Base-by-base conservation (phyloP, 2,329 filamentous ascomycete genomes). In the Fusarium sp. region DNA sequence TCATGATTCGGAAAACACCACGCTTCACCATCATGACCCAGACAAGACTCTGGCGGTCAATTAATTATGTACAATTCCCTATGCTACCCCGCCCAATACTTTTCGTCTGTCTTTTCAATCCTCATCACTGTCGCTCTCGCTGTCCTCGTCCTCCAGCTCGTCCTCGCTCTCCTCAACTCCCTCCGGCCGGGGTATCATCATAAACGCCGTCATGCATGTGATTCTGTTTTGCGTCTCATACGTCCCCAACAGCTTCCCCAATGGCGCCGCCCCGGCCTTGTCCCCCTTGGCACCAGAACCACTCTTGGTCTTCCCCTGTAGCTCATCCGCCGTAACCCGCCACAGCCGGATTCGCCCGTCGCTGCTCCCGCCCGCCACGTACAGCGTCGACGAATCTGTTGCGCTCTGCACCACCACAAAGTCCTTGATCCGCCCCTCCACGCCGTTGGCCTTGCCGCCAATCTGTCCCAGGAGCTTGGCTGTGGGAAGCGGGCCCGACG, bases 201-300 rank as follows among this genome's bases (percentile, higher is more conserved):
- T 84, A 82, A 97, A 98, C 23, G 92, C 92, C 73, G 90, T 90
- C 75, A 98, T 78, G 78, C 96, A 98, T 39, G 95, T 98, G 72
- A 98, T 94, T 60, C 96, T 87, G 78, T 95, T 95, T 47, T 91
- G 90, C 23, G 95, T 97, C 80, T 95, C 92, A 76, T 96, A 96
- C 34, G 88, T 90, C 15, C 91, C 94, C 46, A 97, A 78, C 59
- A 97, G 78, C 70, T 82, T 86, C 31, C 93, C 94, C 23, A 93
- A 73, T 65, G 81, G 78, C 69, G 73, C 78, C 37, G 73, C 67
- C 23, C 55, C 58, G 8, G 40, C 52, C 41, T 63, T 60, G 48
- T 64, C 73, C 31, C 65, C 66, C 66, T 66, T 71, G 52, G 62
- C 72, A 61, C 68, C 55, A 16, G 41, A 23, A 23, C 23, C 23